Evolutionary conservation across 352 stramenopile genomes (phyloP).

Genomic region (Phytopythium litorale): DNA sequence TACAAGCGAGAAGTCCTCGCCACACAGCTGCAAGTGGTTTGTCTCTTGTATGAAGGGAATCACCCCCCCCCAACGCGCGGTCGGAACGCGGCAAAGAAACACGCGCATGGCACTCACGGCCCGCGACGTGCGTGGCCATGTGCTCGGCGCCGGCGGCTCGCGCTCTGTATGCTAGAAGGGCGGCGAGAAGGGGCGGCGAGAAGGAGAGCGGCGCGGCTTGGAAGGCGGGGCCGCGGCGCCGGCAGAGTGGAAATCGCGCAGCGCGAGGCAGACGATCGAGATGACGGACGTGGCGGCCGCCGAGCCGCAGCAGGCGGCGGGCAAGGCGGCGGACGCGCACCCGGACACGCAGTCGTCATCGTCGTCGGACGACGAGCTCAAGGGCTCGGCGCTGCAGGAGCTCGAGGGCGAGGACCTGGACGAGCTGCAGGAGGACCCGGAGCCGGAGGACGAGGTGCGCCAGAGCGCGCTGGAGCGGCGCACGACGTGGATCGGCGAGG

Average conservation of each 20-base stretch:
- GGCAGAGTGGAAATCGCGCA: background rate
- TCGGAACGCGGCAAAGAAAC: background rate
- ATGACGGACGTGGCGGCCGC: conserved; percentile 18
- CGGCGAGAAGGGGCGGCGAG: background rate
- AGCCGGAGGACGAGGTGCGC: conserved; percentile 13
- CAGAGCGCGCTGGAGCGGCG: conserved; percentile 28
- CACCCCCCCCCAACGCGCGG: no score
- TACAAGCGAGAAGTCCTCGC: no score
- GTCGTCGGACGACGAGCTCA: conserved; percentile 25
- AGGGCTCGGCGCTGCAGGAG: conserved; percentile 4
- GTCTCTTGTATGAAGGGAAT: background rate
- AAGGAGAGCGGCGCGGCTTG: no score
- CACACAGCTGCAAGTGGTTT: background rate
- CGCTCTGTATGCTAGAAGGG: background rate
- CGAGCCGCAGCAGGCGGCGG: background rate
- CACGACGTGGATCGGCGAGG: conserved; percentile 70
- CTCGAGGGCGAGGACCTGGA: conserved; percentile 8
- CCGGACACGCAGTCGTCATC: conserved; percentile 21
- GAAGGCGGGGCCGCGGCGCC: background rate
- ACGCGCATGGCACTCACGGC: background rate
- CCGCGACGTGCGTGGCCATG: background rate
- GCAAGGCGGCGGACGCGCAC: background rate
- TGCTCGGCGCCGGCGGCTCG: background rate
- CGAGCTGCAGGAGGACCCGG: conserved; percentile 13
- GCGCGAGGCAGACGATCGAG: background rate